These are phyloP conservation scores for Pestalotiopsis sp. DNA, from an alignment of 2,329 filamentous ascomycete species.

Conservation along the genomic window DNA sequence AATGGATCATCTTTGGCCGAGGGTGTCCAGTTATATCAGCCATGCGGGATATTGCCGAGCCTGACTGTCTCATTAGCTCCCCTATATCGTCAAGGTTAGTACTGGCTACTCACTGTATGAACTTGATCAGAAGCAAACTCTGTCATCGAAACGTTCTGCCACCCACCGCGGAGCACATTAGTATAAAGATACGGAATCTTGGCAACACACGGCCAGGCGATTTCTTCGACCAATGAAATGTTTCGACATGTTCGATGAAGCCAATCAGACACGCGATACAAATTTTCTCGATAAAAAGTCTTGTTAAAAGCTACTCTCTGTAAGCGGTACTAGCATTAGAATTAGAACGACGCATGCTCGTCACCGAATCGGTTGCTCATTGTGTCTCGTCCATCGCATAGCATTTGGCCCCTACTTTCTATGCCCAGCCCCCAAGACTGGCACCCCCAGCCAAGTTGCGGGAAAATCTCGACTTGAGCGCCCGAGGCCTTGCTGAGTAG, in stretches of 20 bases:
- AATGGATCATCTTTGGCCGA: not conserved
- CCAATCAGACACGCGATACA: too few relatives aligned
- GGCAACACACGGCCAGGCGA: not conserved
- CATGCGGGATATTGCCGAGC: not conserved
- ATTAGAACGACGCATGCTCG: too few relatives aligned
- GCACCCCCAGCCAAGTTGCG: not conserved
- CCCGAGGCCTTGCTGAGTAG: not conserved
- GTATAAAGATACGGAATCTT: not conserved
- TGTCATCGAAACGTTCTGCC: not conserved
- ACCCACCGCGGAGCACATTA: not conserved
- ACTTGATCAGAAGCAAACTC: not conserved
- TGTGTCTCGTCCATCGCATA: too few relatives aligned
- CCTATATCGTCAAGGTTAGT: not conserved
- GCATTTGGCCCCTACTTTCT: not conserved
- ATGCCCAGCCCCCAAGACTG: not conserved
- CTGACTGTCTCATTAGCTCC: not conserved
- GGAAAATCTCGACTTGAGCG: not conserved
- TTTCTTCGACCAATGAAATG: not conserved
- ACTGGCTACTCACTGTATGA: not conserved
- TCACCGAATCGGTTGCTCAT: too few relatives aligned
- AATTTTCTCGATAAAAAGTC: too few relatives aligned
- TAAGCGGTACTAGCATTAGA: too few relatives aligned
- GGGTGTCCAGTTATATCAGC: not conserved
- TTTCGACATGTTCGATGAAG: too few relatives aligned
- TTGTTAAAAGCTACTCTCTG: too few relatives aligned